These are phyloP conservation scores for Achaetomiella virescens DNA, from an alignment of 495 filamentous ascomycete species.

Conservation along the genomic window DNA sequence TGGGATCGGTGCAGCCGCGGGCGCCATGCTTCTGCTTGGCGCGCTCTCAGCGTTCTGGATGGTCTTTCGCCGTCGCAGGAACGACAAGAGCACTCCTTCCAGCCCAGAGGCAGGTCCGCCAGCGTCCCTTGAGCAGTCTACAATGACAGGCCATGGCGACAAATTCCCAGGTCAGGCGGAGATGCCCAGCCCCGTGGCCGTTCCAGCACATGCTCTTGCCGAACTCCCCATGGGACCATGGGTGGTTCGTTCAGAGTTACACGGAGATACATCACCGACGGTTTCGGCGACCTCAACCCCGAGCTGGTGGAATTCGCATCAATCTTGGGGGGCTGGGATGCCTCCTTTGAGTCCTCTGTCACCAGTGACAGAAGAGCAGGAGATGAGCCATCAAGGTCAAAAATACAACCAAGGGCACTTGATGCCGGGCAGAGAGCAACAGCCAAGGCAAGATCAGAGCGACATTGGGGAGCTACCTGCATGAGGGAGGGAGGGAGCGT, in stretches of 20 bases:
- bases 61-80: constrained; percentile 10
- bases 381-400: too few species aligned
- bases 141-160: background rate
- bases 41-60: constrained; percentile 12
- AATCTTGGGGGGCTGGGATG: too few species aligned
- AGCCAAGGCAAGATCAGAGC: too few species aligned
- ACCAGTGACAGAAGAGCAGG: too few species aligned
- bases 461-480: too few species aligned
- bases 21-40: constrained; percentile 12
- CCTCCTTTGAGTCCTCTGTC: too few species aligned
- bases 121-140: too few species aligned
- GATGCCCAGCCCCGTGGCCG: constrained; percentile 3
- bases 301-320: too few species aligned
- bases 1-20: constrained; percentile 11
- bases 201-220: background rate
- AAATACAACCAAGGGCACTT: too few species aligned
- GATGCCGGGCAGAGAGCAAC: too few species aligned
- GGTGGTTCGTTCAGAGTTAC: background rate
- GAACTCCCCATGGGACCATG: background rate
- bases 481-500: too few species aligned
- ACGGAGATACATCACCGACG: background rate
- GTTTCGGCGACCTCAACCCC: too few species aligned
- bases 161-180: background rate
- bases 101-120: background rate
- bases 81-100: background rate